A percentile compares a stretch with the other conserved stretches of the same genome.
phyloP scores from a whole-genome alignment of 169 alveolate genomes.

The Besnoitia besnoiti region DNA sequence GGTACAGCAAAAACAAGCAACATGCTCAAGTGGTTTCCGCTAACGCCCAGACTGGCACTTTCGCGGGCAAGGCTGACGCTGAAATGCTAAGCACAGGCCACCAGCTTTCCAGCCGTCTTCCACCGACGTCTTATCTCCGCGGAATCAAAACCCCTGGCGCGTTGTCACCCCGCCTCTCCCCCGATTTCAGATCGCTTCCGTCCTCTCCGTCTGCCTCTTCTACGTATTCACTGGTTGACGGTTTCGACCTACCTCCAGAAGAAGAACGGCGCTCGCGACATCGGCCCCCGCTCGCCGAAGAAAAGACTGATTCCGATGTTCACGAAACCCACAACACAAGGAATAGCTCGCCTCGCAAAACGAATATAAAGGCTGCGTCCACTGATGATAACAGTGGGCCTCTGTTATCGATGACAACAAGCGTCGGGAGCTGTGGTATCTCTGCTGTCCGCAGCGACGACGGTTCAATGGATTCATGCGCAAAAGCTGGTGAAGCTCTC shows the following conservation, averaged over 20 bases:
- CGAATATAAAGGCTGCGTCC: too few species aligned
- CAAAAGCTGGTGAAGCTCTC: too few species aligned
- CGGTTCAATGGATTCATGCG: too few species aligned
- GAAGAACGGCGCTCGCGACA: background rate
- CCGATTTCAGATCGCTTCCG: background rate
- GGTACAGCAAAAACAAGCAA: background rate
- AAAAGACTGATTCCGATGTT: too few species aligned
- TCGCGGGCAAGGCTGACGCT: background rate
- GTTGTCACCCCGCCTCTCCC: slow-evolving; percentile 15
- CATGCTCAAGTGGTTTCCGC: background rate
- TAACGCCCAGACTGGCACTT: background rate
- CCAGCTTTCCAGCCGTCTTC: background rate
- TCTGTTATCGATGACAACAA: too few species aligned
- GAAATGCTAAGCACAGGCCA: background rate
- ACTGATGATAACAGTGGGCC: too few species aligned
- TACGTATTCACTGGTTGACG: slow-evolving; percentile 3
- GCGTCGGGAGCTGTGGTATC: too few species aligned
- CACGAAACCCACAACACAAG: too few species aligned
- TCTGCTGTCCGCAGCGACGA: too few species aligned
- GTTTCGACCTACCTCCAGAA: background rate
- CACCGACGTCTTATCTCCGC: background rate
- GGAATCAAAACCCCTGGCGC: background rate
- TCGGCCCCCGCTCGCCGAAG: background rate
- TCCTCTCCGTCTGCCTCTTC: slow-evolving; percentile 30
- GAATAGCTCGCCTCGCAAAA: too few species aligned